These are phyloP conservation scores for Paratinospora sagittata DNA, from an alignment of 164 flowering plant genomes.

Conservation along the genomic window DNA sequence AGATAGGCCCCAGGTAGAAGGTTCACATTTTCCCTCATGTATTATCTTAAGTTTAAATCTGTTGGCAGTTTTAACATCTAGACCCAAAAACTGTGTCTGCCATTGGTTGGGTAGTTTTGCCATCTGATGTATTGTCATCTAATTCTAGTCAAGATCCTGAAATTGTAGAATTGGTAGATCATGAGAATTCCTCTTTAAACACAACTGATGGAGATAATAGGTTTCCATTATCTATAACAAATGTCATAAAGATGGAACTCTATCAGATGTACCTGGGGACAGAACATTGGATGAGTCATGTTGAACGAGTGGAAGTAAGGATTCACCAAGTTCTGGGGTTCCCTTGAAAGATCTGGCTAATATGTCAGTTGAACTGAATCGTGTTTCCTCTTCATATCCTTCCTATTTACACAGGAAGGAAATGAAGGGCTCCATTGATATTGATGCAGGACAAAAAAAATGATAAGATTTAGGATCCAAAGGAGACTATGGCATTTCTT, in stretches of 20 bases:
- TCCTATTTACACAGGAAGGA: slow-evolving; percentile 30
- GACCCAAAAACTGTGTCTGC: slow-evolving; percentile 34
- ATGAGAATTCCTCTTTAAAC: slow-evolving; percentile 20
- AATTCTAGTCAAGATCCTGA: slow-evolving; percentile 23
- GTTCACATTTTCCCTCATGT: slow-evolving; percentile 84
- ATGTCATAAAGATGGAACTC: slow-evolving; percentile 13
- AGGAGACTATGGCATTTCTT: slow-evolving; percentile 54
- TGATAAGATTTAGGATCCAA: slow-evolving; percentile 28
- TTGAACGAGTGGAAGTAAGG: slow-evolving; percentile 11
- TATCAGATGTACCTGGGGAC: slow-evolving; percentile 42
- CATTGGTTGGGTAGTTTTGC: slow-evolving; percentile 57
- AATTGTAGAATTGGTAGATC: slow-evolving; percentile 20
- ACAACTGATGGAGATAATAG: slow-evolving; percentile 24
- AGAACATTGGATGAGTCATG: slow-evolving; percentile 30
- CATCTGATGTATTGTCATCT: slow-evolving; percentile 16
- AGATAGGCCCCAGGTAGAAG: slow-evolving; percentile 93
- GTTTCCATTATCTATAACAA: slow-evolving; percentile 19
- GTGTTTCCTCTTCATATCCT: neutral
- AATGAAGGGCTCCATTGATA: slow-evolving; percentile 20
- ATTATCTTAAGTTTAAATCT: slow-evolving; percentile 69
- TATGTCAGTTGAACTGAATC: neutral
- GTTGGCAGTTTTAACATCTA: slow-evolving; percentile 61
- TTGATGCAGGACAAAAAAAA: slow-evolving; percentile 30
- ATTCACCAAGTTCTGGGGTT: slow-evolving; percentile 14
- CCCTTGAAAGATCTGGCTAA: slow-evolving; percentile 16